Evolutionary conservation across 2,329 filamentous ascomycete genomes (phyloP).

Genomic region (Sphaerostilbella broomeana): DNA sequence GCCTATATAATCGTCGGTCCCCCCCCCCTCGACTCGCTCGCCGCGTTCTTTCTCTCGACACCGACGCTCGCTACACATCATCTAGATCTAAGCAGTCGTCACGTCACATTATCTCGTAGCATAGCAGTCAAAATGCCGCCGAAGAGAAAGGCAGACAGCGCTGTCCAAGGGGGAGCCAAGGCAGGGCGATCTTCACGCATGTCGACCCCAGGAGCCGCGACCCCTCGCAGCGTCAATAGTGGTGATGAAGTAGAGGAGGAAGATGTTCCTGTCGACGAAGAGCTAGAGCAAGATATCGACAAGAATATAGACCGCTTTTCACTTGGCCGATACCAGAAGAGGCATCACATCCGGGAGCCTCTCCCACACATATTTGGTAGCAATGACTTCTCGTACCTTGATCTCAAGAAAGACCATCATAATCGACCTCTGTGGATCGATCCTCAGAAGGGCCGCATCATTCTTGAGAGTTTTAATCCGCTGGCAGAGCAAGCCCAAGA

Average conservation of each 20-base stretch:
- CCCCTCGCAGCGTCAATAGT: slow-evolving; percentile 52
- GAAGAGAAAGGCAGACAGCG: slow-evolving; percentile 60
- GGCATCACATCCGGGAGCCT: slow-evolving; percentile 36
- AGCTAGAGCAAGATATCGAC: slow-evolving; percentile 48
- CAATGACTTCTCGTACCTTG: slow-evolving; percentile 72
- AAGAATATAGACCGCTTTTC: slow-evolving; percentile 57
- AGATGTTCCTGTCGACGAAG: slow-evolving; percentile 44
- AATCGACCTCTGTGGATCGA: slow-evolving; percentile 94
- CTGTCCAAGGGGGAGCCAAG: slow-evolving; percentile 44
- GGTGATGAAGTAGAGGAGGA: slow-evolving; percentile 47
- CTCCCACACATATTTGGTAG: slow-evolving; percentile 41
- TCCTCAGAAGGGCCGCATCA: slow-evolving; percentile 76
- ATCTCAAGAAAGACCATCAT: slow-evolving; percentile 80
- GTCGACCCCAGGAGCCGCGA: slow-evolving; percentile 55
- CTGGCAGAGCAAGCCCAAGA: slow-evolving; percentile 82
- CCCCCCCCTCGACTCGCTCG: no score
- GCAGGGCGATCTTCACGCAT: slow-evolving; percentile 49
- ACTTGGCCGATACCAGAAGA: slow-evolving; percentile 44
- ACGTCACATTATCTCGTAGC: slow-evolving; percentile 15
- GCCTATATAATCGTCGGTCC: no score
- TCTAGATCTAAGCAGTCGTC: no score
- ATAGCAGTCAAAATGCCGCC: slow-evolving; percentile 48
- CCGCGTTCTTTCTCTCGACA: no score
- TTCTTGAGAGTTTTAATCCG: slow-evolving; percentile 89
- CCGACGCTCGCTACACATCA: background rate